These are phyloP conservation scores for Nevesoporus exiguus DNA, from an alignment of 768 basidiomycete species.

Conservation along the genomic window DNA sequence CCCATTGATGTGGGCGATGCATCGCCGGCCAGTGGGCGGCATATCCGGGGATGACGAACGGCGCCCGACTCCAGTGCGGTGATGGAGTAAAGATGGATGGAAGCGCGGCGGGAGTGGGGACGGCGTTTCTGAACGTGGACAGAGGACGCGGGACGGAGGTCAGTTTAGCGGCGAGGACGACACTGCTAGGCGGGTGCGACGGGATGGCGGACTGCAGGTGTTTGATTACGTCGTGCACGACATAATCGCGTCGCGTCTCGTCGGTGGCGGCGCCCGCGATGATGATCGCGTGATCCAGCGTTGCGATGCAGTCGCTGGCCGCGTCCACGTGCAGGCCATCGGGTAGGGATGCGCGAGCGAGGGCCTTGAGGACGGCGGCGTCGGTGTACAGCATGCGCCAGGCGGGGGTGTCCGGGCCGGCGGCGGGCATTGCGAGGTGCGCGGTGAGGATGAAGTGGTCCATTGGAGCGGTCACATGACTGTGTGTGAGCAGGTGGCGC, in stretches of 20 bases:
- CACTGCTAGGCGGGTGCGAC: slow-evolving; percentile 1
- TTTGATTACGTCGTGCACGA: slow-evolving; percentile 61
- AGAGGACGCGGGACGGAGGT: background rate
- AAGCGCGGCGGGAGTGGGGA: slow-evolving; percentile 42
- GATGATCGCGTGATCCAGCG: slow-evolving; percentile 78
- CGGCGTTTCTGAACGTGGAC: slow-evolving; percentile 19
- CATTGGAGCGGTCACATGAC: background rate
- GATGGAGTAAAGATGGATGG: slow-evolving; percentile 62
- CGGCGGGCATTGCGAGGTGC: slow-evolving; percentile 48
- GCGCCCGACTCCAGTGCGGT: slow-evolving; percentile 38
- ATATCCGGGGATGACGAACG: slow-evolving; percentile 73
- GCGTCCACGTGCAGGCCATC: slow-evolving; percentile 16
- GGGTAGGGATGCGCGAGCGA: slow-evolving; percentile 33
- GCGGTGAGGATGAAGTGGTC: slow-evolving; percentile 46
- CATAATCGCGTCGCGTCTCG: slow-evolving; percentile 46
- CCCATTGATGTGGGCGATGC: slow-evolving; percentile 52
- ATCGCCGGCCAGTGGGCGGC: slow-evolving; percentile 78
- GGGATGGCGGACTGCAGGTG: slow-evolving; percentile 48
- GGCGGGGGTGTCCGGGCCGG: slow-evolving; percentile 22
- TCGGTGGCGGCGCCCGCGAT: slow-evolving; percentile 73
- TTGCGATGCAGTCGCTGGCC: slow-evolving; percentile 46
- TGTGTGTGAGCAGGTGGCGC: background rate
- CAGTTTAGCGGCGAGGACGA: slow-evolving; percentile 6
- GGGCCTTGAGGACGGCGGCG: slow-evolving; percentile 55
- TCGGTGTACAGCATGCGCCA: slow-evolving; percentile 81